These are phyloP conservation scores for Ramularia endophylla DNA, from an alignment of 2,329 filamentous ascomycete species.

Conservation along the genomic window DNA sequence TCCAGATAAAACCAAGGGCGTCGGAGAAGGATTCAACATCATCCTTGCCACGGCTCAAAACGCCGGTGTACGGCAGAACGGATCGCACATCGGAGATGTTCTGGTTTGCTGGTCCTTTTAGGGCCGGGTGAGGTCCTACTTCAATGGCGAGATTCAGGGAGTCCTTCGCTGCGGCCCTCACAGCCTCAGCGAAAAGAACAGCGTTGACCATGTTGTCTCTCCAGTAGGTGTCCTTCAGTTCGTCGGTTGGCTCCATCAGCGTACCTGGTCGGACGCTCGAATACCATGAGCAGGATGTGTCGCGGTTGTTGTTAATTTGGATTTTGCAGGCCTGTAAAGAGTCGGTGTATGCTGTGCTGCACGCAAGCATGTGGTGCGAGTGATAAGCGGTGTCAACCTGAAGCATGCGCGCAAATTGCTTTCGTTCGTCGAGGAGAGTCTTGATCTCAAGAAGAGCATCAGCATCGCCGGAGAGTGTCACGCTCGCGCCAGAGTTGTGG, in stretches of 20 bases:
- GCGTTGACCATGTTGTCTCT: constrained; percentile 40
- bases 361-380: constrained; percentile 32
- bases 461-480: constrained; percentile 43
- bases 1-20: constrained; percentile 13
- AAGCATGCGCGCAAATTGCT: constrained; percentile 36
- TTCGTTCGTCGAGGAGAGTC: constrained; percentile 28
- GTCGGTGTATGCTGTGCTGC: constrained; percentile 13
- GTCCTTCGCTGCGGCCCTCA: constrained; percentile 23
- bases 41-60: constrained; percentile 20
- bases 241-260: constrained; percentile 23
- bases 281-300: constrained; percentile 17
- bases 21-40: constrained; percentile 22
- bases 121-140: constrained; percentile 42
- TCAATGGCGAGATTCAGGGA: constrained; percentile 36
- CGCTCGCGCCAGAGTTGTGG: constrained; percentile 37
- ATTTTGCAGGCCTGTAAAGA: constrained; percentile 14
- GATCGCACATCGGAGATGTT: constrained; percentile 26
- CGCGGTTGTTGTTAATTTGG: constrained; percentile 6
- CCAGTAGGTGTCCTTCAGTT: constrained; percentile 36
- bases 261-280: constrained; percentile 14
- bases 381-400: constrained; percentile 42
- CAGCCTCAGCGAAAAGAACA: constrained; percentile 41
- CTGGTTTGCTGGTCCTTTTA: constrained; percentile 38
- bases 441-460: constrained; percentile 31
- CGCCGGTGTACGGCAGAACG: constrained; percentile 9